Percentiles rank a stretch among this genome's conserved stretches.
Conservation (phyloP, 352 stramenopile genomes). For the Pythium monospermum region DNA sequence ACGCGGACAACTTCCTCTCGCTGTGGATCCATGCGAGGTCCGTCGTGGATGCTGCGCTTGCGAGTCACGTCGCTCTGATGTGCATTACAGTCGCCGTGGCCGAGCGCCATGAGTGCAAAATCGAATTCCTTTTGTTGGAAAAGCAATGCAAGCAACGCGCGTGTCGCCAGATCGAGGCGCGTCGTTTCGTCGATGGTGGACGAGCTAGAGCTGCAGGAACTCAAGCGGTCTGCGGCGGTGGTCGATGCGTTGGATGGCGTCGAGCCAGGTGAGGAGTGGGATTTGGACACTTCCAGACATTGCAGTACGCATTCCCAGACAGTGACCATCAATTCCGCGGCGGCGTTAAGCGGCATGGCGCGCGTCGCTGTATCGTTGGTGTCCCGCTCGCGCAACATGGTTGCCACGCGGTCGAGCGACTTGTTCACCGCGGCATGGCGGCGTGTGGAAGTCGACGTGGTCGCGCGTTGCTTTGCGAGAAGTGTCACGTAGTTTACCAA, state of each 20-base stretch:
- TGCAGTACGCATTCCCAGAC: slow-evolving; percentile 56
- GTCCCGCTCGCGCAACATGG: slow-evolving; percentile 10
- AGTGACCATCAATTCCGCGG: slow-evolving; percentile 38
- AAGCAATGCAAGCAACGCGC: slow-evolving; percentile 36
- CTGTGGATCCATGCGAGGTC: background rate
- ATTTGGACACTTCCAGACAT: slow-evolving; percentile 28
- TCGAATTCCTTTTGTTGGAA: slow-evolving; percentile 55
- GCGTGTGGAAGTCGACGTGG: slow-evolving; percentile 8
- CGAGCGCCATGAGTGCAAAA: slow-evolving; percentile 41
- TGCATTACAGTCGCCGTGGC: slow-evolving; percentile 42
- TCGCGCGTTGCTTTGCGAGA: slow-evolving; percentile 8
- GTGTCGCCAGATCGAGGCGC: slow-evolving; percentile 30
- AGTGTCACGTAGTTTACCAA: slow-evolving; percentile 19
- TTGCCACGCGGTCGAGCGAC: slow-evolving; percentile 18
- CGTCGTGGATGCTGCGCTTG: slow-evolving; percentile 17
- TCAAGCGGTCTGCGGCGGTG: slow-evolving; percentile 9
- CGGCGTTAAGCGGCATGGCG: slow-evolving; percentile 29
- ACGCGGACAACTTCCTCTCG: slow-evolving; percentile 3
- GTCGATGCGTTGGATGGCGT: slow-evolving; percentile 3
- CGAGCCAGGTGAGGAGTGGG: background rate
- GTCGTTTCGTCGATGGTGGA: slow-evolving; percentile 22
- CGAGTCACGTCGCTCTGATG: slow-evolving; percentile 19
- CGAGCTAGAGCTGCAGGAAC: slow-evolving; percentile 12
- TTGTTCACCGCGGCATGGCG: slow-evolving; percentile 20
- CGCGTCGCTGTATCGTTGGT: slow-evolving; percentile 10